These are phyloP conservation scores for Candida sphagnicola DNA, from an alignment of 805 yeast species.

Conservation along the genomic window DNA sequence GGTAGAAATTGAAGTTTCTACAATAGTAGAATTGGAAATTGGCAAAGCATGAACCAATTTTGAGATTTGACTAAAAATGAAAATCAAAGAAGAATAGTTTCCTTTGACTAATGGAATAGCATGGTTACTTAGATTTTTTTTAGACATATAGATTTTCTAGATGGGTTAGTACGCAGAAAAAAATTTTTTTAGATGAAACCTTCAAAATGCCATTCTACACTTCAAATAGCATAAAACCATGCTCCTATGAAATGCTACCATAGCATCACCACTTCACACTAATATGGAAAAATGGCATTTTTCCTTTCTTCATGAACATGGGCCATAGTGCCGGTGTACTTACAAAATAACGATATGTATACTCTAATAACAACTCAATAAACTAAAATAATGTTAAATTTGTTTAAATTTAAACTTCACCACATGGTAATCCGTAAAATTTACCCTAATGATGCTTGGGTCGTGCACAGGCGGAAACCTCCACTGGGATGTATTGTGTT, in stretches of 20 bases:
- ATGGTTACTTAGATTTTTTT: conserved; percentile 25
- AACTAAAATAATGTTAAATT: neutral
- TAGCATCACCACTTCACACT: too few species aligned
- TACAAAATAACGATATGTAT: neutral
- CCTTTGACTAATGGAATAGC: conserved; percentile 19
- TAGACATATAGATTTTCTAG: conserved; percentile 14
- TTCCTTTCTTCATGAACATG: too few species aligned
- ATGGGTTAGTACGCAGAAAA: neutral
- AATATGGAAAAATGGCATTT: too few species aligned
- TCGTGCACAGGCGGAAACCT: too few species aligned
- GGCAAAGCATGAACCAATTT: conserved; percentile 36
- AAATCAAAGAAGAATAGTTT: conserved; percentile 23
- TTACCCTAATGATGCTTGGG: neutral
- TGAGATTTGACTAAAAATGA: conserved; percentile 29
- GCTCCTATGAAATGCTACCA: too few species aligned
- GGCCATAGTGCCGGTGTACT: too few species aligned
- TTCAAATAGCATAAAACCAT: too few species aligned
- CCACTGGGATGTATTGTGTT: too few species aligned
- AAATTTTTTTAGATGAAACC: too few species aligned
- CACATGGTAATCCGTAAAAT: neutral
- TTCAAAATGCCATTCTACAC: too few species aligned
- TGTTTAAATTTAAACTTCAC: neutral
- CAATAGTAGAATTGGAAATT: conserved; percentile 10
- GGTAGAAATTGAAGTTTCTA: conserved; percentile 6
- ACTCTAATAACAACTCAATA: neutral